These are phyloP conservation scores for Candida pseudofarinosa DNA, from an alignment of 805 yeast species.

Conservation along the genomic window DNA sequence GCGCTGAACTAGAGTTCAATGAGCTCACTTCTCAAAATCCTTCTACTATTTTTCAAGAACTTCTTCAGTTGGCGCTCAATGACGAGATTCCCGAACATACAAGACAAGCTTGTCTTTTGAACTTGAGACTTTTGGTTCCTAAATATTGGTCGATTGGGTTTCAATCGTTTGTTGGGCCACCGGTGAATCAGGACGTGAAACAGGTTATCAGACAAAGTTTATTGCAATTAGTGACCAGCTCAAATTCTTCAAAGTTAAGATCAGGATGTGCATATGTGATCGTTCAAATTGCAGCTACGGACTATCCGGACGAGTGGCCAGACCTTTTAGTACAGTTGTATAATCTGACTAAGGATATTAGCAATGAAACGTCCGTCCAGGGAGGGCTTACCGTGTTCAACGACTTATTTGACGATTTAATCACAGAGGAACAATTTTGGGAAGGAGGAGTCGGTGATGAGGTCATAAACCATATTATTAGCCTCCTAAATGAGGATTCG, in stretches of 20 bases:
- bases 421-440: conserved; percentile 84
- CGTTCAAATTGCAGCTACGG: conserved; percentile 81
- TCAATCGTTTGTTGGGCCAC: conserved; percentile 66
- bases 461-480: conserved; percentile 48
- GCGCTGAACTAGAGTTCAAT: conserved; percentile 50
- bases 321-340: conserved; percentile 50
- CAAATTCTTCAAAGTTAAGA: conserved; percentile 55
- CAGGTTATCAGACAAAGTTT: conserved; percentile 46
- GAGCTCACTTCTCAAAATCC: conserved; percentile 46
- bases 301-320: conserved; percentile 97
- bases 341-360: conserved; percentile 28
- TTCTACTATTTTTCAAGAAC: conserved; percentile 36
- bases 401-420: conserved; percentile 81
- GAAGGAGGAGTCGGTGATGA: conserved; percentile 62
- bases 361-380: conserved; percentile 30
- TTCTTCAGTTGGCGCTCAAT: conserved; percentile 41
- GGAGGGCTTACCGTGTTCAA: conserved; percentile 60
- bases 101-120: conserved; percentile 63
- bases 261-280: conserved; percentile 68
- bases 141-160: conserved; percentile 82
- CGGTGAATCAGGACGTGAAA: conserved; percentile 53
- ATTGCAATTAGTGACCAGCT: conserved; percentile 41
- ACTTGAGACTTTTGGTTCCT: conserved; percentile 65
- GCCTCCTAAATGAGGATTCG: conserved; percentile 29
- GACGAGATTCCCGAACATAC: conserved; percentile 25